A percentile compares a stretch with the other conserved stretches of the same genome.
phyloP scores from a whole-genome alignment of 2,329 filamentous ascomycete species.

The Epichloe scottii region DNA sequence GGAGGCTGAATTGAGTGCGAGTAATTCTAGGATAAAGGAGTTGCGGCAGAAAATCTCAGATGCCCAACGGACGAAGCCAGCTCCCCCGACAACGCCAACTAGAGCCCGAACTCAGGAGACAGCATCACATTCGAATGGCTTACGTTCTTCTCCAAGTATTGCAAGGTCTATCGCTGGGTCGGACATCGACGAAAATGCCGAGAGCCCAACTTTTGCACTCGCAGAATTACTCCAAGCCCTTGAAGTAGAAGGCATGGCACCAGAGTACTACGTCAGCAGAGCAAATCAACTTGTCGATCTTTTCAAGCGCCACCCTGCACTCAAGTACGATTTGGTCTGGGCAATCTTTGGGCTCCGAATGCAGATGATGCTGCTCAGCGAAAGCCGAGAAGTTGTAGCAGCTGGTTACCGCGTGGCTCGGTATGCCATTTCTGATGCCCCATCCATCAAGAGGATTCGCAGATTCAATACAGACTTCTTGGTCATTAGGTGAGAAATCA shows the following conservation, averaged over 20 bases:
- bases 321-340: constrained; percentile 97
- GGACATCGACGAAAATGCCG: constrained; percentile 54
- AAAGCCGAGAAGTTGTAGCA: constrained; percentile 89
- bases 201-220: constrained; percentile 85
- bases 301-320: constrained; percentile 83
- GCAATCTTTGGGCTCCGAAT: constrained; percentile 86
- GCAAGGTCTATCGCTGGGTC: constrained; percentile 45
- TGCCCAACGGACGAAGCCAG: constrained; percentile 37
- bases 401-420: constrained; percentile 87
- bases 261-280: constrained; percentile 89
- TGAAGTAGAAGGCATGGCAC: constrained; percentile 73
- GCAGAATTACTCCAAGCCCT: constrained; percentile 83
- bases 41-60: constrained; percentile 49
- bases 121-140: constrained; percentile 29
- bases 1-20: constrained; percentile 81
- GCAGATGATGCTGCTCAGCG: constrained; percentile 91
- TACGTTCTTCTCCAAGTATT: constrained; percentile 46
- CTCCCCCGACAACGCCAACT: constrained; percentile 38
- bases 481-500: constrained; percentile 45
- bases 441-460: constrained; percentile 79
- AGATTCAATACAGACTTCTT: constrained; percentile 83
- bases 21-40: constrained; percentile 59
- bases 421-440: constrained; percentile 86
- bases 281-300: constrained; percentile 90
- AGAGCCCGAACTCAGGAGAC: constrained; percentile 36